A percentile compares a stretch with the other conserved stretches of the same genome.
Evolutionary conservation across 2,329 filamentous ascomycete species (phyloP).

Genomic region (Ascosphaera acerosa): DNA sequence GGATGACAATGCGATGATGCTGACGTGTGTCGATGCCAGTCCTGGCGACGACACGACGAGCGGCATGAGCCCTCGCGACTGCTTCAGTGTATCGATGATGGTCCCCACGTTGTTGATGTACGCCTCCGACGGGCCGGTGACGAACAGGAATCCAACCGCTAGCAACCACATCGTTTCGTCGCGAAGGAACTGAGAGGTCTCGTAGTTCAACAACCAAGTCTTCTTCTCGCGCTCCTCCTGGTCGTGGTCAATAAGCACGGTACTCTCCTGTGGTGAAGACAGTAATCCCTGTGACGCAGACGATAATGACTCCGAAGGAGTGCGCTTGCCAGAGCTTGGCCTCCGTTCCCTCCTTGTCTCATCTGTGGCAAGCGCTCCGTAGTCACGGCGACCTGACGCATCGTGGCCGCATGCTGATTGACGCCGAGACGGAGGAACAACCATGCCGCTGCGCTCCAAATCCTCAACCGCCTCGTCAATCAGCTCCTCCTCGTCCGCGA

Average conservation of each 20-base stretch:
- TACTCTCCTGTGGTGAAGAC: conserved; percentile 22
- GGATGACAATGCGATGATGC: conserved; percentile 70
- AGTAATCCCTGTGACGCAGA: conserved; percentile 21
- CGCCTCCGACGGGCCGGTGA: conserved; percentile 84
- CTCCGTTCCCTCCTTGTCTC: conserved; percentile 14
- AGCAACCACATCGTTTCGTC: conserved; percentile 95
- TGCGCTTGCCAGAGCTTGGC: conserved; percentile 6
- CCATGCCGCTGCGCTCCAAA: conserved; percentile 63
- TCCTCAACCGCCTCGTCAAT: conserved; percentile 81
- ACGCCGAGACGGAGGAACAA: conserved; percentile 23
- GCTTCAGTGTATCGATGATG: conserved; percentile 64
- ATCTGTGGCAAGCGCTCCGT: conserved; percentile 15
- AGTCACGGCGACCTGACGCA: conserved; percentile 34
- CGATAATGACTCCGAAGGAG: no score
- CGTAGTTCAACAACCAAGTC: conserved; percentile 71
- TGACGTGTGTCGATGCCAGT: conserved; percentile 61
- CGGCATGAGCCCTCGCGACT: conserved; percentile 29
- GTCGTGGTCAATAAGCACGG: no score
- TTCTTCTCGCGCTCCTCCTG: conserved; percentile 46
- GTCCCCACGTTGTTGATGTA: conserved; percentile 92
- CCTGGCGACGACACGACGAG: conserved; percentile 26
- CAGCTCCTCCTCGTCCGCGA: conserved; percentile 42
- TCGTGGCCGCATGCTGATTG: conserved; percentile 34
- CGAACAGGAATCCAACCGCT: conserved; percentile 70
- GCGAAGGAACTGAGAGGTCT: conserved; percentile 59